These are phyloP conservation scores for Raphanus raphanistrum DNA, from an alignment of 345 rosid genomes.

Conservation along the genomic window DNA sequence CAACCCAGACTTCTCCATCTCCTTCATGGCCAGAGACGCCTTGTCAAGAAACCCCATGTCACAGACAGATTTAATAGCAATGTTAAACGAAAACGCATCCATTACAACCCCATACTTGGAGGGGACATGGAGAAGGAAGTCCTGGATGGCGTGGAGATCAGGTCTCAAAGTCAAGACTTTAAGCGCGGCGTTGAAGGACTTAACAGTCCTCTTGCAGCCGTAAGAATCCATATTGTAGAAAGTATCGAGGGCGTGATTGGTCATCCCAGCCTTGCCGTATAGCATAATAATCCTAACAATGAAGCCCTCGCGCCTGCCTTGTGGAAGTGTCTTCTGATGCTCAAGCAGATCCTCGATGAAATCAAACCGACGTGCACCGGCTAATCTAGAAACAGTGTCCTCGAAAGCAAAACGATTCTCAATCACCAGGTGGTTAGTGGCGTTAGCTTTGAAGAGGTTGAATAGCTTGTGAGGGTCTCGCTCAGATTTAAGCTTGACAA, in stretches of 20 bases:
- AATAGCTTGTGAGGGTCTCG: slow-evolving; percentile 77
- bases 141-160: slow-evolving; percentile 51
- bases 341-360: slow-evolving; percentile 73
- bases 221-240: slow-evolving; percentile 59
- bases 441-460: slow-evolving; percentile 64
- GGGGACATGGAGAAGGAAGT: slow-evolving; percentile 46
- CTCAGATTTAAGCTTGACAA: slow-evolving; percentile 70
- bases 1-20: slow-evolving; percentile 61
- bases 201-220: slow-evolving; percentile 65
- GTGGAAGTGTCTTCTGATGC: slow-evolving; percentile 78
- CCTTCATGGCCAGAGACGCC: slow-evolving; percentile 54
- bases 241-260: slow-evolving; percentile 61
- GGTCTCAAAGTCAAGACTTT: slow-evolving; percentile 54
- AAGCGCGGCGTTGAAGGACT: slow-evolving; percentile 75
- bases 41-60: slow-evolving; percentile 56
- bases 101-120: slow-evolving; percentile 45
- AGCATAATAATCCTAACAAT: slow-evolving; percentile 75
- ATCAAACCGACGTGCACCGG: slow-evolving; percentile 71
- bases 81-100: slow-evolving; percentile 61
- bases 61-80: slow-evolving; percentile 57
- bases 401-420: slow-evolving; percentile 74
- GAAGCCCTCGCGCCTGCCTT: slow-evolving; percentile 85
- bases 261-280: slow-evolving; percentile 83
- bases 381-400: slow-evolving; percentile 69
- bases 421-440: slow-evolving; percentile 57